Percentiles rank a stretch among this genome's conserved stretches.
Conservation (phyloP, 2,329 filamentous ascomycete species). For the Fusarium circinatum region DNA sequence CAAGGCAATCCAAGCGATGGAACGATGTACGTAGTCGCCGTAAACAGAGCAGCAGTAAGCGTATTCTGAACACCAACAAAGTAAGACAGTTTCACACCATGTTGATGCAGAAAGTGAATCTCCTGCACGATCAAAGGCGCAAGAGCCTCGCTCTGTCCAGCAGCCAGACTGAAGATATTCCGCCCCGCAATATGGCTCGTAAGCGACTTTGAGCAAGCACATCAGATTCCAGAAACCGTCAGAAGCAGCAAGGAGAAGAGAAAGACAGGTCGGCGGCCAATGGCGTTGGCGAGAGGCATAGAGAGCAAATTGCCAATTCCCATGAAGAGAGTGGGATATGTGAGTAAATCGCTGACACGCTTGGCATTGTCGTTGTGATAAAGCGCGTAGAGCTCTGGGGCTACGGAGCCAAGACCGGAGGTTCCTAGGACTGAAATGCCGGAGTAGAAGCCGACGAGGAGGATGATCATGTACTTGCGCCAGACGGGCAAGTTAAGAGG, state of each 20-base stretch:
- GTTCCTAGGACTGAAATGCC: slow-evolving; percentile 12
- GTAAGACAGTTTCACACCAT: background rate
- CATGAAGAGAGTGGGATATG: slow-evolving; percentile 9
- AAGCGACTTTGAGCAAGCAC: slow-evolving; percentile 6
- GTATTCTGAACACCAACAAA: slow-evolving; percentile 9
- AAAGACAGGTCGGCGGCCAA: slow-evolving; percentile 1
- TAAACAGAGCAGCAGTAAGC: background rate
- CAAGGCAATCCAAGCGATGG: background rate
- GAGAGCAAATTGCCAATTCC: slow-evolving; percentile 1
- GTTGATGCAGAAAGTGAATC: background rate
- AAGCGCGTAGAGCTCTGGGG: background rate
- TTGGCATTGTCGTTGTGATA: slow-evolving; percentile 7
- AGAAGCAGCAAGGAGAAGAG: background rate
- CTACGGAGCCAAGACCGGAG: slow-evolving; percentile 3
- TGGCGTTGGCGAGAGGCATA: background rate
- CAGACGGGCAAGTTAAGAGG: background rate
- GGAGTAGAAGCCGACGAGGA: slow-evolving; percentile 15
- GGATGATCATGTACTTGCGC: slow-evolving; percentile 15
- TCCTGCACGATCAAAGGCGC: slow-evolving; percentile 10
- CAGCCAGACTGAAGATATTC: slow-evolving; percentile 1
- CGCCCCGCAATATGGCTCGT: background rate
- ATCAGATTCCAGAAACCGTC: background rate
- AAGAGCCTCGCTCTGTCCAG: slow-evolving; percentile 5
- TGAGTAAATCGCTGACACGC: slow-evolving; percentile 1
- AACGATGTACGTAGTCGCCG: background rate